Evolutionary conservation across 768 basidiomycete species (phyloP).

Genomic region (Lactifluus echinatus): DNA sequence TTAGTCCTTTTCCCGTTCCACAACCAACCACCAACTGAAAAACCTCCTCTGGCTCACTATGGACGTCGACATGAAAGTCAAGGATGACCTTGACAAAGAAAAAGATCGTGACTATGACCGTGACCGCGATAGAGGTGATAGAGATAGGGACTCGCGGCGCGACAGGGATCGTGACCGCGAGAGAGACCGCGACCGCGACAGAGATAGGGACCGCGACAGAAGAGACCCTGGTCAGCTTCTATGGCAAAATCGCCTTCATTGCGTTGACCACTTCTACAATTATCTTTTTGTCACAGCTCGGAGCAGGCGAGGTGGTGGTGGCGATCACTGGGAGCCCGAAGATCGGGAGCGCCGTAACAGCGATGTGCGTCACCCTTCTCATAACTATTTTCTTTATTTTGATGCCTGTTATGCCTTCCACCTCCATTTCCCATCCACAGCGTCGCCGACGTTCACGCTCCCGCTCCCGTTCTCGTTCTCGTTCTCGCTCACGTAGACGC

Average conservation of each 20-base stretch:
- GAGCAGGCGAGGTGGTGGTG: conserved; percentile 35
- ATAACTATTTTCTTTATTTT: not conserved
- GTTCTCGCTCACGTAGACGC: conserved; percentile 64
- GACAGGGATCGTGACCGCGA: conserved; percentile 42
- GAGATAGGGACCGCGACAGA: conserved; percentile 40
- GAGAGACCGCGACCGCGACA: conserved; percentile 29
- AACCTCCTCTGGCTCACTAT: conserved; percentile 29
- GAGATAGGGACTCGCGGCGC: conserved; percentile 40
- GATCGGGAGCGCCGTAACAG: conserved; percentile 49
- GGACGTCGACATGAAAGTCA: conserved; percentile 78
- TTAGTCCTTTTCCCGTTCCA: not conserved
- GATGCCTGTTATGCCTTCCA: not conserved
- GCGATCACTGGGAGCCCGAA: conserved; percentile 85
- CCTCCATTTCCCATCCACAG: conserved; percentile 5
- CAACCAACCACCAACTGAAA: not conserved
- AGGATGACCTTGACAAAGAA: conserved; percentile 67
- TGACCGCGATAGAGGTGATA: conserved; percentile 36
- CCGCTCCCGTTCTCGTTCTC: conserved; percentile 39
- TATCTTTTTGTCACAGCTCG: conserved; percentile 33
- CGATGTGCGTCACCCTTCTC: conserved; percentile 39
- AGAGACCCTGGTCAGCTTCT: conserved; percentile 48
- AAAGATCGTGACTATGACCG: conserved; percentile 36
- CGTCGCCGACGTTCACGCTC: conserved; percentile 37
- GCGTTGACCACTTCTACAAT: conserved; percentile 1
- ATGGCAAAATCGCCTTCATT: not conserved